Evolutionary conservation across 225 moss, liverwort and hornwort species (phyloP), one percentile per base, ranked within the genome.

Genomic region (Physcomitrium patens): DNA sequence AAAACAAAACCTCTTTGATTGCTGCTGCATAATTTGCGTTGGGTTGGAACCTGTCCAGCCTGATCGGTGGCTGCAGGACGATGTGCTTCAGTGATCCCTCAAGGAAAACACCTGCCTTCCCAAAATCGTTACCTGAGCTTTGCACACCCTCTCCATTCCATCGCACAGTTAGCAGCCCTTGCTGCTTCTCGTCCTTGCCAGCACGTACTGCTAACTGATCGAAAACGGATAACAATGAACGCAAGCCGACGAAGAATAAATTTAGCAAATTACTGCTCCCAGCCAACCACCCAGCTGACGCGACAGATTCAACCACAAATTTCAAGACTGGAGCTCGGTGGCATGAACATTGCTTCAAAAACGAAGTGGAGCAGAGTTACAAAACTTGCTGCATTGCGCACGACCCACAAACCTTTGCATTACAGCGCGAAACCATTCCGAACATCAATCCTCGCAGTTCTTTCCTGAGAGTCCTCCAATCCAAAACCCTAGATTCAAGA

Each of bases 11-110:
- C 82, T 3, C 76, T 62, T 10, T 70, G 59, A 92, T 72, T 0
- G 89, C 84, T 13, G 96, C 93, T 0, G 93, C 87, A 9, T 92
- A 91, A 42, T 96, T 93, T 7, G 71, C 60, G 64, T 94, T 96
- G 55, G 75, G 86, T 0, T 93, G 83, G 0, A 83, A 68, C 16
- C 77, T 71, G 79, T 96, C 82, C 0, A 92, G 96, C 52, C 84
- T 65, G n/a, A 74, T 20, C 0, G 96, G 93, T 15, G 77, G 55
- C 42, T 26, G 76, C 8, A 89, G 82, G 15, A 60, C 69, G 18
- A 93, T 92, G 41, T 93, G 96, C 74, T 96, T 93, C 82, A 93
- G 19, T 88, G 93, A 79, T 0, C 80, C 91, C 17, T 46, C 57
- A 68, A 76, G 69, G 17, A 88, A 12, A 0, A 46, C 79, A 15